Evolutionary conservation across 1,284 basidiomycete genomes (phyloP).

Genomic region (Ustilago trichophora): DNA sequence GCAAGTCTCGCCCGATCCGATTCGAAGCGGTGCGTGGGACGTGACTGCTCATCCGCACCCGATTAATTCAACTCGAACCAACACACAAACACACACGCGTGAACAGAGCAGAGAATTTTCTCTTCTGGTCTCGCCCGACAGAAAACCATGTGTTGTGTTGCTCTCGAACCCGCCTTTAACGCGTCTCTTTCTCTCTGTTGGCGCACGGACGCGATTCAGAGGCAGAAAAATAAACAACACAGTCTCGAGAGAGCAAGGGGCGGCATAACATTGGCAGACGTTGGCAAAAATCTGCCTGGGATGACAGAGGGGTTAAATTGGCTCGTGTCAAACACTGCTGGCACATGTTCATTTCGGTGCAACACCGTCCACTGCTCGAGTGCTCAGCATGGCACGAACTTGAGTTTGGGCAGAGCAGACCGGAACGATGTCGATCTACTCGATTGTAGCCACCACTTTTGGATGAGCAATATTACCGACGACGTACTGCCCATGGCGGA

Average conservation of each 20-base stretch:
- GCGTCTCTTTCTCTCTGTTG: slow-evolving; percentile 8
- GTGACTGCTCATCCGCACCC: not conserved
- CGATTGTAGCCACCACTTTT: no score
- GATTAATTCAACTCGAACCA: slow-evolving; percentile 3
- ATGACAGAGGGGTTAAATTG: not conserved
- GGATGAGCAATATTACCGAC: not conserved
- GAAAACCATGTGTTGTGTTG: slow-evolving; percentile 6
- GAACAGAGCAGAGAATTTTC: not conserved
- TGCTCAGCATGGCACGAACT: no score
- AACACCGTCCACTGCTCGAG: no score
- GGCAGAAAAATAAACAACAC: not conserved
- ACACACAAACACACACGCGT: slow-evolving; percentile 13
- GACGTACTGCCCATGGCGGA: no score
- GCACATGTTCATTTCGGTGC: not conserved
- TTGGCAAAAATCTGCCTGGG: no score
- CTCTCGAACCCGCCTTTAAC: slow-evolving; percentile 2
- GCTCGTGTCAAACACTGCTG: slow-evolving; percentile 2
- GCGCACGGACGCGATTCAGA: slow-evolving; percentile 11
- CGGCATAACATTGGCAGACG: no score
- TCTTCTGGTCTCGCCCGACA: no score
- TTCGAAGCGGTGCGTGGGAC: not conserved
- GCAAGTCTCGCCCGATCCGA: not conserved
- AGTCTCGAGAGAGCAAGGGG: no score
- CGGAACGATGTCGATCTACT: no score
- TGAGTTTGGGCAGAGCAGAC: no score